A percentile compares a stretch with the other conserved stretches of the same genome.
phyloP scores from a whole-genome alignment of 768 basidiomycete genomes.

The Filobasidium wieringae region DNA sequence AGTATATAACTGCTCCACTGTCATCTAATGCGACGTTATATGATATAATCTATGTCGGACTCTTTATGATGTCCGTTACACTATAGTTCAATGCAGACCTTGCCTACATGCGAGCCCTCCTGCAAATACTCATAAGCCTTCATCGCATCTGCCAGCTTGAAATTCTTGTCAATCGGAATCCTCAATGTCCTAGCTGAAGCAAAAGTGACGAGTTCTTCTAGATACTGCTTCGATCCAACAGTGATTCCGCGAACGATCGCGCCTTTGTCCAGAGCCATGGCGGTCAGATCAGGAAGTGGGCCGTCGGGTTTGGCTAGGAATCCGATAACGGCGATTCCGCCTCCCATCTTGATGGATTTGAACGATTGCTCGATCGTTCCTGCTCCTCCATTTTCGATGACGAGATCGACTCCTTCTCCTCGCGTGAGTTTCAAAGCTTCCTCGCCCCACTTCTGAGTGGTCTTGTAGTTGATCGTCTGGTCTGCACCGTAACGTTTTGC shows the following conservation, averaged over 20 bases:
- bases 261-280: background rate
- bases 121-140: background rate
- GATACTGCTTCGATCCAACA: background rate
- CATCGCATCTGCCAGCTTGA: background rate
- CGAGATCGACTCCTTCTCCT: background rate
- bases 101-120: background rate
- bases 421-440: background rate
- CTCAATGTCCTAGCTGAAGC: background rate
- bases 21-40: too few relatives aligned
- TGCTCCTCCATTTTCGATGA: background rate
- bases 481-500: background rate
- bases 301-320: background rate
- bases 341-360: background rate
- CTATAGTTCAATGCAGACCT: background rate
- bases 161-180: background rate
- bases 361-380: background rate
- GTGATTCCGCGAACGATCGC: background rate
- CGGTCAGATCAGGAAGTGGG: background rate
- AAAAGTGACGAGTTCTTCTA: background rate
- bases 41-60: too few relatives aligned
- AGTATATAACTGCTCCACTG: too few relatives aligned
- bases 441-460: background rate
- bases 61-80: background rate
- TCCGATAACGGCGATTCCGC: background rate
- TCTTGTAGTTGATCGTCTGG: conserved; percentile 3